These are phyloP conservation scores for Urochloa ruziziensis DNA, from an alignment of 176 grass and related monocot species.

Conservation along the genomic window DNA sequence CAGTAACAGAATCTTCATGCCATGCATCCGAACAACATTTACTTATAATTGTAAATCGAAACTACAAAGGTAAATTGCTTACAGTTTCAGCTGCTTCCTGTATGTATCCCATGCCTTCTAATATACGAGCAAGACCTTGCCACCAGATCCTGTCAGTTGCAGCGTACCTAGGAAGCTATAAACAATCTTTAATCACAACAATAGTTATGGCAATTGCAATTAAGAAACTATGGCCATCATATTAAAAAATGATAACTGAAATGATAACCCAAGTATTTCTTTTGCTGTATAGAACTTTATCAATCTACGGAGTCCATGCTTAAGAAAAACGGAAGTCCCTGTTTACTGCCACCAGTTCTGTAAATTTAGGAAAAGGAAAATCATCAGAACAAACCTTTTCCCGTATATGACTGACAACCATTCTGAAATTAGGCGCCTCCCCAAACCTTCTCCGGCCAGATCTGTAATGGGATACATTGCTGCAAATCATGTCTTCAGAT, in stretches of 20 bases:
- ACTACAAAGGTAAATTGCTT: conserved; percentile 28
- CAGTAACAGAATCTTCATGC: not conserved
- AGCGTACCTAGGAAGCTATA: conserved; percentile 66
- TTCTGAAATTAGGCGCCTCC: conserved; percentile 52
- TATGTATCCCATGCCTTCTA: conserved; percentile 65
- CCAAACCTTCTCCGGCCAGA: conserved; percentile 28
- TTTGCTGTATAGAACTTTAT: not conserved
- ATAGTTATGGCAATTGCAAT: not conserved
- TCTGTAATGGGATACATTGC: conserved; percentile 13
- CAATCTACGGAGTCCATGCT: not conserved
- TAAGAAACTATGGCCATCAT: not conserved
- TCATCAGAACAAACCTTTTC: conserved; percentile 66
- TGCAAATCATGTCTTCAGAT: conserved; percentile 13
- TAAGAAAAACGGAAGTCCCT: not conserved
- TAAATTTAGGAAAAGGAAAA: not conserved
- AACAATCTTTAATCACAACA: conserved; percentile 11
- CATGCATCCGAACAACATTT: not conserved
- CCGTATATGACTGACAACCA: conserved; percentile 53
- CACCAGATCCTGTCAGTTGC: conserved; percentile 72
- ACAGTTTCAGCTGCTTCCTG: conserved; percentile 77
- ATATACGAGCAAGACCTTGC: conserved; percentile 77
- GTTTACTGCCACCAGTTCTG: not conserved
- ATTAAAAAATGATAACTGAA: not conserved
- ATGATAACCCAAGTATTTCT: conserved; percentile 5
- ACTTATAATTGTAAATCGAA: not conserved